phyloP scores from a whole-genome alignment of 106 monocot genomes.

The Platanthera zijinensis region DNA sequence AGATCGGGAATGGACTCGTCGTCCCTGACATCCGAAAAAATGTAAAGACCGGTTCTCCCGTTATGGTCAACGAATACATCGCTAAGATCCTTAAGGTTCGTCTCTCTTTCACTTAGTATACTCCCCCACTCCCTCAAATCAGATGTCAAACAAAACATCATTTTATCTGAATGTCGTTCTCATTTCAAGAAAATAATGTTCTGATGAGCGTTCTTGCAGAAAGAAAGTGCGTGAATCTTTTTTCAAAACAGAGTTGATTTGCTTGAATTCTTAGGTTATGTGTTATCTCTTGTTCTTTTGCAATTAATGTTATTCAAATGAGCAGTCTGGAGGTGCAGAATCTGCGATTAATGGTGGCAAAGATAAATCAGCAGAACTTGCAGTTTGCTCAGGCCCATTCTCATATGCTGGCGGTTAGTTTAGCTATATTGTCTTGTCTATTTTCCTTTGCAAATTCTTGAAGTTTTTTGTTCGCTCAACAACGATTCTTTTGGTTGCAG shows the following conservation, averaged over 20 bases:
- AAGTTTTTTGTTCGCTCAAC: neutral
- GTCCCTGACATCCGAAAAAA: slow-evolving; percentile 3
- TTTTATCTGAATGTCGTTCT: neutral
- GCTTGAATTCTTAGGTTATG: neutral
- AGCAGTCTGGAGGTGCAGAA: slow-evolving; percentile 48
- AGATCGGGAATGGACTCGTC: neutral
- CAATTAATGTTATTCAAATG: slow-evolving; percentile 22
- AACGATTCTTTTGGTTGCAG: slow-evolving; percentile 17
- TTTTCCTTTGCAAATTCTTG: slow-evolving; percentile 2
- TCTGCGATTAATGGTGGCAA: slow-evolving; percentile 26
- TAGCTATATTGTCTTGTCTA: neutral
- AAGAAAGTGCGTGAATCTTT: slow-evolving; percentile 36
- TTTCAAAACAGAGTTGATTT: slow-evolving; percentile 3
- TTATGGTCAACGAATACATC: slow-evolving; percentile 18
- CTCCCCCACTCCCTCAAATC: neutral
- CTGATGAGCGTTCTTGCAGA: slow-evolving; percentile 37
- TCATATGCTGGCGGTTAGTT: slow-evolving; percentile 49
- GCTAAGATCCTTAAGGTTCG: slow-evolving; percentile 25
- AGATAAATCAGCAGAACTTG: slow-evolving; percentile 47
- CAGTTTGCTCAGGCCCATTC: slow-evolving; percentile 59
- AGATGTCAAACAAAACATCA: neutral
- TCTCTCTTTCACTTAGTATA: neutral
- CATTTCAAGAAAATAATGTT: slow-evolving; percentile 44
- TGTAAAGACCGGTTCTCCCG: neutral
- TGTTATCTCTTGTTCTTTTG: slow-evolving; percentile 9